These are phyloP conservation scores for Solanum tarijense DNA, from an alignment of 257 asterid species.

Conservation along the genomic window DNA sequence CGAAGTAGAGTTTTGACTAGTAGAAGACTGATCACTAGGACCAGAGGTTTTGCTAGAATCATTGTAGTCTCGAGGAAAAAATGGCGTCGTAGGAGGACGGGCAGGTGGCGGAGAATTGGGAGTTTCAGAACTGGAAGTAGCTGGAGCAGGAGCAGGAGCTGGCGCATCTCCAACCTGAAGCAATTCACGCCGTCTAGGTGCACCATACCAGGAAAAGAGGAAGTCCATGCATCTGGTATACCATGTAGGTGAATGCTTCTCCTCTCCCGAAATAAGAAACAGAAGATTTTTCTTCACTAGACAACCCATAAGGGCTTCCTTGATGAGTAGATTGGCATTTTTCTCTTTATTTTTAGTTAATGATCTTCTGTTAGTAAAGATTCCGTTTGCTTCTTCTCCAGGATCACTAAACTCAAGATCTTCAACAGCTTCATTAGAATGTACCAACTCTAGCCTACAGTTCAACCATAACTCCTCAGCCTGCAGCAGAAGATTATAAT, in stretches of 20 bases:
- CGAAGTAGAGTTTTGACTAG: neutral
- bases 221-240: constrained; percentile 30
- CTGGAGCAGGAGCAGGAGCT: constrained; percentile 43
- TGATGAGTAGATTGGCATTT: constrained; percentile 12
- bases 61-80: constrained; percentile 31
- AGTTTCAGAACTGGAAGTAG: constrained; percentile 24
- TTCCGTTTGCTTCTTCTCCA: constrained; percentile 11
- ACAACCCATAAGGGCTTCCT: constrained; percentile 49
- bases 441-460: constrained; percentile 48
- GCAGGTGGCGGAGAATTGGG: constrained; percentile 17
- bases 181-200: constrained; percentile 38
- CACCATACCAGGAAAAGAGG: constrained; percentile 19
- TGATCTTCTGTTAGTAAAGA: constrained; percentile 10
- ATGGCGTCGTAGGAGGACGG: constrained; percentile 41
- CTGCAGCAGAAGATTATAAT: constrained; percentile 37
- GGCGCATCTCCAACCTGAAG: constrained; percentile 46
- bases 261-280: constrained; percentile 30
- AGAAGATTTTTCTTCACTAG: constrained; percentile 26
- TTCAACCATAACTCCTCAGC: constrained; percentile 44
- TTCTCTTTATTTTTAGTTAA: constrained; percentile 16
- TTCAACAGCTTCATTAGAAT: constrained; percentile 29
- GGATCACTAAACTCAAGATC: constrained; percentile 24
- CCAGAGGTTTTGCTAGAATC: constrained; percentile 25
- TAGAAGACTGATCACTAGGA: constrained; percentile 11
- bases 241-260: constrained; percentile 25